A percentile compares a stretch with the other conserved stretches of the same genome.
phyloP scores from a whole-genome alignment of 139 green algal species.

The Zygnema cylindricum region DNA sequence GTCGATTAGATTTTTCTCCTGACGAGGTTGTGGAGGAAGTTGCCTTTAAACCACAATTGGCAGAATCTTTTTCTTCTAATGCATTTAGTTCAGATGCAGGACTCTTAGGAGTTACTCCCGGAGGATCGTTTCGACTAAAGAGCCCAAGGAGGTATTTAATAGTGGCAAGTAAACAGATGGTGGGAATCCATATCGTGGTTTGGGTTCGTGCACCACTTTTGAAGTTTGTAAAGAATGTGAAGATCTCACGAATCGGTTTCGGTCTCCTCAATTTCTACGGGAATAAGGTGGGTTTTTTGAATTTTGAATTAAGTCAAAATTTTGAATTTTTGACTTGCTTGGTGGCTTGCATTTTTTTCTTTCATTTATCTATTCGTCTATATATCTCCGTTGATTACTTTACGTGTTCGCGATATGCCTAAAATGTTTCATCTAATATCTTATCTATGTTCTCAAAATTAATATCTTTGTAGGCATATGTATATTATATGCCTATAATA shows the following conservation, averaged over 20 bases:
- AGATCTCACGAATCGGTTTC: conserved; percentile 69
- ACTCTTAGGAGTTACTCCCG: not conserved
- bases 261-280: conserved; percentile 82
- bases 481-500: too few relatives aligned
- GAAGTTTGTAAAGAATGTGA: conserved; percentile 72
- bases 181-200: conserved; percentile 87
- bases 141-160: conserved; percentile 64
- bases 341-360: too few relatives aligned
- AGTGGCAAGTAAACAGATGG: conserved; percentile 80
- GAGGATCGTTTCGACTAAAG: not conserved
- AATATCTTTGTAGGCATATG: too few relatives aligned
- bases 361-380: too few relatives aligned
- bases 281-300: too few relatives aligned
- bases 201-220: conserved; percentile 76
- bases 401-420: too few relatives aligned
- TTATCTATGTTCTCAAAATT: too few relatives aligned
- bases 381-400: too few relatives aligned
- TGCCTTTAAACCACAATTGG: not conserved
- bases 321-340: too few relatives aligned
- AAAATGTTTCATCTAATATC: too few relatives aligned
- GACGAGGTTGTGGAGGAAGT: not conserved
- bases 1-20: not conserved
- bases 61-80: not conserved
- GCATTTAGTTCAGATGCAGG: not conserved
- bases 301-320: too few relatives aligned